These are phyloP conservation scores for Staphylotrichum longicolle DNA, from an alignment of 495 filamentous ascomycete species.

Conservation along the genomic window DNA sequence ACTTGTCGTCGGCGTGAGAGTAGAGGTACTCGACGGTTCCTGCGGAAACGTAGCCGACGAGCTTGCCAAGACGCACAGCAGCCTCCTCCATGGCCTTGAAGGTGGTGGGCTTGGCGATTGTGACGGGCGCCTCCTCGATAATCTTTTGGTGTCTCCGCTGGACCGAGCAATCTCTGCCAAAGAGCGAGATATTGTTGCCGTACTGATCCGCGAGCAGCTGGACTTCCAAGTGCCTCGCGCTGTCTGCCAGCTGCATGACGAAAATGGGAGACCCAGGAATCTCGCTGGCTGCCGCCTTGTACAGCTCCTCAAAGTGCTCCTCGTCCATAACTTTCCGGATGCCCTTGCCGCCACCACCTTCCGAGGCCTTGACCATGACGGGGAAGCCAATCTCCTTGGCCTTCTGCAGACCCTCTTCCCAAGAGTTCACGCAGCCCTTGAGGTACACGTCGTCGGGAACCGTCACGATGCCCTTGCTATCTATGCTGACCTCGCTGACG, in stretches of 20 bases:
- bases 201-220: constrained; percentile 98
- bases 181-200: constrained; percentile 98
- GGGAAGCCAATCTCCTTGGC: constrained; percentile 93
- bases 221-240: constrained; percentile 94
- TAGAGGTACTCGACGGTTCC: constrained; percentile 99
- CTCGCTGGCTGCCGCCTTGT: constrained; percentile 93
- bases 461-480: constrained; percentile 83
- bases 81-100: constrained; percentile 97
- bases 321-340: constrained; percentile 92
- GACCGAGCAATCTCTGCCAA: constrained; percentile 97
- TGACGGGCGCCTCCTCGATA: constrained; percentile 98
- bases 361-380: constrained; percentile 99
- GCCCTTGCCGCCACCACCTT: constrained; percentile 98
- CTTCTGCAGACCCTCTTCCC: constrained; percentile 83
- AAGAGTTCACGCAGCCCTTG: constrained; percentile 84
- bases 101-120: constrained; percentile 81
- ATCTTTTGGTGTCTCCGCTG: constrained; percentile 99
- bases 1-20: constrained; percentile 96
- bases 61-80: constrained; percentile 84
- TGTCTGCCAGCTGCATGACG: constrained; percentile 99
- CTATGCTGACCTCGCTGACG: constrained; percentile 75
- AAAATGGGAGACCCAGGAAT: constrained; percentile 99
- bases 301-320: constrained; percentile 77
- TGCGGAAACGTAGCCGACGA: constrained; percentile 97
- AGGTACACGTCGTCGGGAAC: constrained; percentile 83